Conservation (phyloP, 495 filamentous ascomycete species). For the Glonium stellatum region DNA sequence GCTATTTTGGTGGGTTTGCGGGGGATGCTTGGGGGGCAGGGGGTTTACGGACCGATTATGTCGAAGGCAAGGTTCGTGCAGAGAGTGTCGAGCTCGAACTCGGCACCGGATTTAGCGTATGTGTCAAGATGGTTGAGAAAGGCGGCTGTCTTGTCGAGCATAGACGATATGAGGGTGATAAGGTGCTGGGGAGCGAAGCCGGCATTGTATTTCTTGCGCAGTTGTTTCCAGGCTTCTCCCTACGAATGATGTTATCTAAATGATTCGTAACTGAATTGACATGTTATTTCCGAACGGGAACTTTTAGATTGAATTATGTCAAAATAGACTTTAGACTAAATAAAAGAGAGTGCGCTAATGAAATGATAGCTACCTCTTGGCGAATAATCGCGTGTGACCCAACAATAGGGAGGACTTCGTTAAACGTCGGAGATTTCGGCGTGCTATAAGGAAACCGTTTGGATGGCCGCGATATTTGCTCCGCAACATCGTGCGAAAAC, state of each 20-base stretch:
- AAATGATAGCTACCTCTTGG: too few relatives aligned
- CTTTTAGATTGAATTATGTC: too few relatives aligned
- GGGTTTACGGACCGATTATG: conserved; percentile 17
- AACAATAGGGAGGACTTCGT: background rate
- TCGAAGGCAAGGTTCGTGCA: conserved; percentile 27
- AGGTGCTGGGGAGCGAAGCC: conserved; percentile 27
- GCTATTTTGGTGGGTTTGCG: too few relatives aligned
- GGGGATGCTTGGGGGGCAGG: too few relatives aligned
- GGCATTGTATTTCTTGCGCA: conserved; percentile 25
- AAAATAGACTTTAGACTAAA: too few relatives aligned
- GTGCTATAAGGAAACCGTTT: conserved; percentile 39
- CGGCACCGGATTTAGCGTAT: conserved; percentile 12
- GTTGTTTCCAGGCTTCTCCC: conserved; percentile 19
- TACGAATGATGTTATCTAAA: background rate
- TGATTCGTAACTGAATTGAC: too few relatives aligned
- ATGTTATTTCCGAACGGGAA: too few relatives aligned
- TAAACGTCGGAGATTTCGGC: conserved; percentile 40
- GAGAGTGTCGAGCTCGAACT: conserved; percentile 19
- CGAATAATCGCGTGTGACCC: too few relatives aligned
- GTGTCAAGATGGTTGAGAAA: conserved; percentile 20
- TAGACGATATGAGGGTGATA: conserved; percentile 22
- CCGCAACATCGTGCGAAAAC: conserved; percentile 16
- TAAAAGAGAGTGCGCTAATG: too few relatives aligned
- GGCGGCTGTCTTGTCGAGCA: conserved; percentile 18
- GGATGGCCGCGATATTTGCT: conserved; percentile 33